phyloP scores from a whole-genome alignment of 805 yeast species.

The Cyberlindnera subsufficiens region DNA sequence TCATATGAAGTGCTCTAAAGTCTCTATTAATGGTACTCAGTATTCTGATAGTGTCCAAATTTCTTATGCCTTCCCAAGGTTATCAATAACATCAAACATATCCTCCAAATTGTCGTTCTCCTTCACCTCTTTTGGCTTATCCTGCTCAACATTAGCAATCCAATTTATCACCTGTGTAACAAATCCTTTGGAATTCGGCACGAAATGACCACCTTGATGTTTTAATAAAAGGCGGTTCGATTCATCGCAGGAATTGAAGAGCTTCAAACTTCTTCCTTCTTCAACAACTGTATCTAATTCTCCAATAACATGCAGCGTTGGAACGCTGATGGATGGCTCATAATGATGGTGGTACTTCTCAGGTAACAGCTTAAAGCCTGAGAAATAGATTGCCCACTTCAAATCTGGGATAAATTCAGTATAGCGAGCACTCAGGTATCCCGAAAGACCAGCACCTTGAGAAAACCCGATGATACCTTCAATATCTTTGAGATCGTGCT shows the following conservation, averaged over 20 bases:
- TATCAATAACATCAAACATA: constrained; percentile 32
- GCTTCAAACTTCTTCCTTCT: constrained; percentile 54
- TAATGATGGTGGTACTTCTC: constrained; percentile 17
- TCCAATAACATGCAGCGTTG: constrained; percentile 72
- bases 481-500: constrained; percentile 57
- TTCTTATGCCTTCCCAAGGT: constrained; percentile 28
- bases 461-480: constrained; percentile 86
- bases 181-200: constrained; percentile 70
- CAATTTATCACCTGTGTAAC: constrained; percentile 29
- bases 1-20: too few relatives aligned
- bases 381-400: constrained; percentile 50
- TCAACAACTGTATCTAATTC: constrained; percentile 84
- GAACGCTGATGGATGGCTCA: constrained; percentile 20
- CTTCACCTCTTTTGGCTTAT: constrained; percentile 1
- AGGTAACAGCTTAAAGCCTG: constrained; percentile 47
- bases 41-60: too few relatives aligned
- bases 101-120: constrained; percentile 26
- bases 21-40: too few relatives aligned
- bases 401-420: constrained; percentile 29
- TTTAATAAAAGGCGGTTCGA: constrained; percentile 42
- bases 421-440: constrained; percentile 42
- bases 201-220: constrained; percentile 96
- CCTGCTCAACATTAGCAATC: constrained; percentile 18
- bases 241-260: constrained; percentile 47
- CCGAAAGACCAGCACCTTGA: constrained; percentile 88